Conservation (phyloP, 768 basidiomycete species). For the Crepidotus variabilis region DNA sequence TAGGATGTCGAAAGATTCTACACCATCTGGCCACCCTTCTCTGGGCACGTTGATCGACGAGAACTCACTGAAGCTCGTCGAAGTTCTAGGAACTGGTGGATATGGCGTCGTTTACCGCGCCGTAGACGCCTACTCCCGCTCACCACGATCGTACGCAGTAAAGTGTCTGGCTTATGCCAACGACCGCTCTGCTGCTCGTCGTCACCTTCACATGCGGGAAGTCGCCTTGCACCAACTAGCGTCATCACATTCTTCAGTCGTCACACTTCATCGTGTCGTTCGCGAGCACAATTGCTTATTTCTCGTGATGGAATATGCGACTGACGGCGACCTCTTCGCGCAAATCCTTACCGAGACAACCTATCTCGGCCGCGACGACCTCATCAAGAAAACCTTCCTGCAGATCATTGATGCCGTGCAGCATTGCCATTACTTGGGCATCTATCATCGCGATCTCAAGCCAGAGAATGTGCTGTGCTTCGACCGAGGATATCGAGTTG, state of each 20-base stretch:
- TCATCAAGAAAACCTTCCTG: conserved; percentile 88
- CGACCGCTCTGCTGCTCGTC: conserved; percentile 43
- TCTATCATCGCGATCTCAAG: conserved; percentile 97
- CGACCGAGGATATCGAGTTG: conserved; percentile 69
- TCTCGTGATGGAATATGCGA: conserved; percentile 91
- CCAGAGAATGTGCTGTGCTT: conserved; percentile 94
- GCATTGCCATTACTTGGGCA: conserved; percentile 86
- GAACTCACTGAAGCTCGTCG: conserved; percentile 76
- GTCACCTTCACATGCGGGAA: conserved; percentile 83
- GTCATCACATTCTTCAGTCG: conserved; percentile 74
- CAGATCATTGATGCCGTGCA: conserved; percentile 93
- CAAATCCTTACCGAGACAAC: conserved; percentile 78
- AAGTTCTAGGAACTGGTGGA: conserved; percentile 88
- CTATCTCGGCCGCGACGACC: conserved; percentile 78
- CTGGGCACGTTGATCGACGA: conserved; percentile 83
- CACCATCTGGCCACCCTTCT: conserved; percentile 35
- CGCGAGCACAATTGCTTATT: conserved; percentile 81
- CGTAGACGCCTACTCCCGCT: conserved; percentile 51
- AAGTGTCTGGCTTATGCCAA: conserved; percentile 76
- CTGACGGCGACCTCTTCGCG: conserved; percentile 87
- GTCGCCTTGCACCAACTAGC: conserved; percentile 77
- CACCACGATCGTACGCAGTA: conserved; percentile 71
- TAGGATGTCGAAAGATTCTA: conserved; percentile 20
- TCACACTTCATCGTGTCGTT: conserved; percentile 85
- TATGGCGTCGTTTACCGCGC: conserved; percentile 96